Percentiles rank a stretch among this genome's conserved stretches.
Evolutionary conservation across 805 yeast genomes (phyloP).

Genomic region (Saccharomycopsis sp.): DNA sequence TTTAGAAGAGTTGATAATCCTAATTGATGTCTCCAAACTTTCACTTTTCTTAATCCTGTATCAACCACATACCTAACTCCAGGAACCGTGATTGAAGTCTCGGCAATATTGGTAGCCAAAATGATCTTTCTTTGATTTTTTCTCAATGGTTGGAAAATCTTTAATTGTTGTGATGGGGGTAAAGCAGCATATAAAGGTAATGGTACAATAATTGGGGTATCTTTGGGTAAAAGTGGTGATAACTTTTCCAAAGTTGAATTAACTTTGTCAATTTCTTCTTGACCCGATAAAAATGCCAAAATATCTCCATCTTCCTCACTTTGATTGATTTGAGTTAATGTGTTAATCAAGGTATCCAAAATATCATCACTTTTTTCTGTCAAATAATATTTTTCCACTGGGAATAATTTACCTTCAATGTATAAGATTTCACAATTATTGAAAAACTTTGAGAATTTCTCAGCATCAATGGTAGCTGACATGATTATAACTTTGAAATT

Average conservation of each 20-base stretch:
- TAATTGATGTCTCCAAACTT: slow-evolving; percentile 88
- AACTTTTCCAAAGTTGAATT: slow-evolving; percentile 49
- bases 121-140: slow-evolving; percentile 74
- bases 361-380: slow-evolving; percentile 63
- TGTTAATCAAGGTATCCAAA: slow-evolving; percentile 65
- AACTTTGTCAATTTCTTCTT: slow-evolving; percentile 90
- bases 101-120: slow-evolving; percentile 93
- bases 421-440: slow-evolving; percentile 69
- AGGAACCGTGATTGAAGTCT: slow-evolving; percentile 91
- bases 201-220: slow-evolving; percentile 66
- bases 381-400: slow-evolving; percentile 66
- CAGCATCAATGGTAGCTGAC: slow-evolving; percentile 97
- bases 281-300: slow-evolving; percentile 90
- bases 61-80: slow-evolving; percentile 92
- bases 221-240: slow-evolving; percentile 57
- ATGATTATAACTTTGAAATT: slow-evolving; percentile 68
- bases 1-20: slow-evolving; percentile 90
- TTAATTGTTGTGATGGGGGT: slow-evolving; percentile 73
- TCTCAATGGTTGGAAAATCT: slow-evolving; percentile 60
- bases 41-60: slow-evolving; percentile 84
- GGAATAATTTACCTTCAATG: slow-evolving; percentile 84
- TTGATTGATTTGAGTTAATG: slow-evolving; percentile 68
- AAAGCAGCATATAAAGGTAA: slow-evolving; percentile 90
- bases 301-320: slow-evolving; percentile 83
- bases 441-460: slow-evolving; percentile 70